Evolutionary conservation across 1,284 basidiomycete genomes (phyloP).

Genomic region (Golubevia sp.): DNA sequence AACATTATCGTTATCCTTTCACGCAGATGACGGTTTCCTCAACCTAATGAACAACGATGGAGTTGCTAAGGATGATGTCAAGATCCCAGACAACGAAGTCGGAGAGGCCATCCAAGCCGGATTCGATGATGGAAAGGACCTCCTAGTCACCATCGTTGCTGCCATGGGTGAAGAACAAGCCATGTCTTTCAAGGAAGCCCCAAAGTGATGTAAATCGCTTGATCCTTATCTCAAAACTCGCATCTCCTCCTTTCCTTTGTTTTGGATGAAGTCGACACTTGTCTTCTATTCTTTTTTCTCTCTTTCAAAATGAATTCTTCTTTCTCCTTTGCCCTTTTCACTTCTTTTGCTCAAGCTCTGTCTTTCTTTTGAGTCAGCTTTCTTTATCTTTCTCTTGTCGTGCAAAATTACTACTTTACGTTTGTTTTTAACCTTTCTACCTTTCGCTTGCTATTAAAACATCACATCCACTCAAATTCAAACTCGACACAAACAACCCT

Average conservation of each 20-base stretch:
- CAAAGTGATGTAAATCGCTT: conserved; percentile 40
- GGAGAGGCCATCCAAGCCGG: conserved; percentile 75
- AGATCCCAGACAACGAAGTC: conserved; percentile 82
- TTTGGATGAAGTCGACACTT: too few species aligned
- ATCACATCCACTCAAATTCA: too few species aligned
- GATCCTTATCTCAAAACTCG: background rate
- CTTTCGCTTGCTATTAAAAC: too few species aligned
- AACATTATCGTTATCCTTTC: background rate
- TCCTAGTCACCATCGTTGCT: conserved; percentile 83
- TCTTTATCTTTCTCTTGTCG: too few species aligned
- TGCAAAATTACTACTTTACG: too few species aligned
- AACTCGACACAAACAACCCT: too few species aligned
- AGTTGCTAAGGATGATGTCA: conserved; percentile 89
- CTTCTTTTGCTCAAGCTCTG: too few species aligned
- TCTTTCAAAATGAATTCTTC: background rate
- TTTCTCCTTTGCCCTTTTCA: too few species aligned
- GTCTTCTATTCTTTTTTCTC: background rate
- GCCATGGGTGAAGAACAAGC: conserved; percentile 93
- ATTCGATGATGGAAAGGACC: conserved; percentile 87
- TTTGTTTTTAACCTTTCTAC: too few species aligned
- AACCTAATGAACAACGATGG: conserved; percentile 91
- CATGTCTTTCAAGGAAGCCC: conserved; percentile 82
- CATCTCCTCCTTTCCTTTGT: background rate
- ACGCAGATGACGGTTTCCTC: conserved; percentile 71
- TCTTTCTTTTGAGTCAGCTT: too few species aligned